Evolutionary conservation across 345 rosid species (phyloP).

Genomic region (Salix purpurea): DNA sequence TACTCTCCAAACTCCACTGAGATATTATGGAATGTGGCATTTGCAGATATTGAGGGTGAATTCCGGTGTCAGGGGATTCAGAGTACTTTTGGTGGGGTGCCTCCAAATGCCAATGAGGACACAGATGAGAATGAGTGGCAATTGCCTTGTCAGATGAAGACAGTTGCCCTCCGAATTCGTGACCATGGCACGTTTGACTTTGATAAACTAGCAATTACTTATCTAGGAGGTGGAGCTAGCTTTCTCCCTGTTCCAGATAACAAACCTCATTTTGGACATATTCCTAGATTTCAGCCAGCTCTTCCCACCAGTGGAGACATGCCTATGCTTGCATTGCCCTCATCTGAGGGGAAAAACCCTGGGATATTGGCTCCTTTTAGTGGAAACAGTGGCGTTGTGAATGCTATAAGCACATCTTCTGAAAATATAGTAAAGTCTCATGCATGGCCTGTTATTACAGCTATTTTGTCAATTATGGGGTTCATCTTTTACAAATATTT

Average conservation of each 20-base stretch:
- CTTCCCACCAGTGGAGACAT: constrained; percentile 38
- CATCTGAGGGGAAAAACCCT: constrained; percentile 20
- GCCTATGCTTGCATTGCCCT: constrained; percentile 21
- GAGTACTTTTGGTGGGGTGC: constrained; percentile 8
- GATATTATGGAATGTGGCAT: constrained; percentile 25
- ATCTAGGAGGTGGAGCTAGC: neutral
- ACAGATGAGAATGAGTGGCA: constrained; percentile 1
- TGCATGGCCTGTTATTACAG: constrained; percentile 13
- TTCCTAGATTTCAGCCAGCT: constrained; percentile 32
- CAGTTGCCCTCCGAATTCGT: constrained; percentile 10
- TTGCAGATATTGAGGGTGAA: constrained; percentile 27
- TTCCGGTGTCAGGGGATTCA: constrained; percentile 15
- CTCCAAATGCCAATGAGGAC: neutral
- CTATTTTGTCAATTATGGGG: constrained; percentile 12
- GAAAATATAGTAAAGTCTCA: constrained; percentile 12
- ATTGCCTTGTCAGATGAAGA: constrained; percentile 22
- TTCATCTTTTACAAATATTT: constrained; percentile 1
- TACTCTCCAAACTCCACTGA: constrained; percentile 21
- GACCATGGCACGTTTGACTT: constrained; percentile 8
- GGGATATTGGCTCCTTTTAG: neutral
- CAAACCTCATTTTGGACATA: constrained; percentile 27
- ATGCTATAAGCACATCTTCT: neutral
- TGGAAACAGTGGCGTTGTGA: neutral
- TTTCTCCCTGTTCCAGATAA: constrained; percentile 10
- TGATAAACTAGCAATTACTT: constrained; percentile 6